phyloP scores from a whole-genome alignment of 1,284 basidiomycete species.

The Stygiomarasmius scandens region DNA sequence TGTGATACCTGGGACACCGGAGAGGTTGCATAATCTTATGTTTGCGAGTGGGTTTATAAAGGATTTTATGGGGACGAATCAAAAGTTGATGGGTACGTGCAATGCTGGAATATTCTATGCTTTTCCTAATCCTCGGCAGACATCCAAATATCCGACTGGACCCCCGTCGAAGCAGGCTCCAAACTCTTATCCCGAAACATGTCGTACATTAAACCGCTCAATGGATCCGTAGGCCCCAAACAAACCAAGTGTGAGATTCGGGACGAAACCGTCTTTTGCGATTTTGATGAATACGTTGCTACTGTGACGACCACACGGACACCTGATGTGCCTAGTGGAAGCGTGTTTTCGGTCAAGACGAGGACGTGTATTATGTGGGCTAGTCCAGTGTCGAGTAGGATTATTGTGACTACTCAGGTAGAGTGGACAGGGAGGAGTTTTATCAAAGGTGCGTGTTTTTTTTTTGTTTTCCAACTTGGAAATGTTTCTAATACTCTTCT shows the following conservation, averaged over 20 bases:
- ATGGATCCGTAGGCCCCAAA: constrained; percentile 87
- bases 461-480: constrained; percentile 3
- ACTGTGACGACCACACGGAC: constrained; percentile 91
- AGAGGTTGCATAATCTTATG: constrained; percentile 95
- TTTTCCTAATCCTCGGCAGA: constrained; percentile 48
- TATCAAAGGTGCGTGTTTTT: constrained; percentile 75
- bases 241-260: constrained; percentile 93
- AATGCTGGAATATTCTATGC: constrained; percentile 5
- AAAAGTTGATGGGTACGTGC: constrained; percentile 83
- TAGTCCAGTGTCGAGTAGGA: constrained; percentile 71
- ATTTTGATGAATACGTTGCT: constrained; percentile 84
- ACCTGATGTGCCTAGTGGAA: constrained; percentile 93
- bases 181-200: constrained; percentile 82
- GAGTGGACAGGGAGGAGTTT: constrained; percentile 98
- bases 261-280: constrained; percentile 82
- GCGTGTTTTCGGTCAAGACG: constrained; percentile 92
- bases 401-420: constrained; percentile 89
- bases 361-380: constrained; percentile 96
- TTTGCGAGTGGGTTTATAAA: constrained; percentile 97
- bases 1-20: constrained; percentile 86
- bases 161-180: constrained; percentile 63
- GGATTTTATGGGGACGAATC: constrained; percentile 86
- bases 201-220: constrained; percentile 95
- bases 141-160: constrained; percentile 92
- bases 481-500: neutral